Base-by-base conservation (phyloP, 495 filamentous ascomycete species). In the Hypoxylon cercidicola region DNA sequence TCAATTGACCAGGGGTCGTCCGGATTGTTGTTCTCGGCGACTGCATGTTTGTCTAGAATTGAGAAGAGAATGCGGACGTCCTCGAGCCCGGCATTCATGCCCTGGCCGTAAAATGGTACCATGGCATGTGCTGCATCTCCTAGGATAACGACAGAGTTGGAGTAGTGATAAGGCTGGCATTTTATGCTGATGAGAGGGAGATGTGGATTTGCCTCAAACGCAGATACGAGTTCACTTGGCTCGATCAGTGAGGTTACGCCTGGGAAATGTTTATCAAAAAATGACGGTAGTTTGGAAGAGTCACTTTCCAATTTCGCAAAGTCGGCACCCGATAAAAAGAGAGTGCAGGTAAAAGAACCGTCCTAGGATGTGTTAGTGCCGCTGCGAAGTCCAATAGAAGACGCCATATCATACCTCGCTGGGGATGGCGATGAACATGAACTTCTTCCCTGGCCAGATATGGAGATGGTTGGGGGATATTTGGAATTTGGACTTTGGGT, bases 351-450 rank as follows among this genome's bases (percentile, higher is more conserved):
- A 71, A 99, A 99, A 0, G 92, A 90, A 58, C 90, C 90, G 73
- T 98, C 93, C 83, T 86, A 55, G 34, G 20, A 12, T 8, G 6
- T 19, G 35, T 74, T 23, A 72, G 59, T 32, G 58, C 23, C 30
- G 12, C 16, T 0, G 44, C n/a, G 10, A n/a, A 32, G 20, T 23
- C 8, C 30, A 32, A 7, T 32, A 9, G 52, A n/a, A 37, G 30
- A 19, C 4, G 47, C 30, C 30, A 13, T 23, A 16, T 58, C 81
- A 44, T 74, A 86, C 85, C 12, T 87, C 79, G 50, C 88, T 92
- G 0, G 95, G 94, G 21, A 99, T 91, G 16, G 95, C 95, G 68
- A 99, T 98, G 77, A 99, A 99, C 95, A 99, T 98, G 72, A 92
- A 90, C 11, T 91, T 85, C 62, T 87, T 87, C 19, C 89, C 92